A percentile compares a stretch with the other conserved stretches of the same genome.
Evolutionary conservation across 257 asterid species (phyloP).

Genomic region (Solanum sejunctum): DNA sequence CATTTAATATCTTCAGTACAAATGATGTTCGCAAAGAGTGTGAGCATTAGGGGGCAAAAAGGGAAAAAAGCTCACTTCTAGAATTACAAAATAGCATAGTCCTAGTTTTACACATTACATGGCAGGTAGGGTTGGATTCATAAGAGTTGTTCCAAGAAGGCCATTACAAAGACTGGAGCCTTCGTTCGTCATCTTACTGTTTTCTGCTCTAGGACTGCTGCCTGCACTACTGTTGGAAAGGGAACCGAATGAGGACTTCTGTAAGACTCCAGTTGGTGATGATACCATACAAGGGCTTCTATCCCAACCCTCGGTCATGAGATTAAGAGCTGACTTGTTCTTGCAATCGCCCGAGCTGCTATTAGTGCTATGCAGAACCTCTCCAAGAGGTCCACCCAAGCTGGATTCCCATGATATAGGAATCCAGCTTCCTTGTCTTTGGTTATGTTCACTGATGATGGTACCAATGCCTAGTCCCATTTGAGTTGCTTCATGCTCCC

Average conservation of each 20-base stretch:
- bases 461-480: conserved; percentile 63
- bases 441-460: conserved; percentile 7
- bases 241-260: conserved; percentile 51
- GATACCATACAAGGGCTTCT: conserved; percentile 39
- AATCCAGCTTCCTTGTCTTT: conserved; percentile 34
- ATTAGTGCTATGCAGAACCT: conserved; percentile 49
- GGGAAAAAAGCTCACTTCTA: neutral
- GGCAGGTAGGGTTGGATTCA: conserved; percentile 40
- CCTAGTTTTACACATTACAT: conserved; percentile 11
- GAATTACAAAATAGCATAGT: neutral
- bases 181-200: conserved; percentile 21
- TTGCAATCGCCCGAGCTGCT: conserved; percentile 17
- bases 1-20: neutral
- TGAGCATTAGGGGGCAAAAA: neutral
- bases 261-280: conserved; percentile 88
- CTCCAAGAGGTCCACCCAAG: conserved; percentile 89
- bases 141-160: conserved; percentile 14
- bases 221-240: conserved; percentile 72
- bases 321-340: conserved; percentile 27
- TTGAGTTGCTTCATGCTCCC: conserved; percentile 33
- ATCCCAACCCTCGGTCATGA: conserved; percentile 54
- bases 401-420: conserved; percentile 74
- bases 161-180: conserved; percentile 37
- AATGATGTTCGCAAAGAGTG: neutral
- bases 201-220: conserved; percentile 65